Conservation (phyloP, 305 asterid genomes). For the Fraxinus albicans region DNA sequence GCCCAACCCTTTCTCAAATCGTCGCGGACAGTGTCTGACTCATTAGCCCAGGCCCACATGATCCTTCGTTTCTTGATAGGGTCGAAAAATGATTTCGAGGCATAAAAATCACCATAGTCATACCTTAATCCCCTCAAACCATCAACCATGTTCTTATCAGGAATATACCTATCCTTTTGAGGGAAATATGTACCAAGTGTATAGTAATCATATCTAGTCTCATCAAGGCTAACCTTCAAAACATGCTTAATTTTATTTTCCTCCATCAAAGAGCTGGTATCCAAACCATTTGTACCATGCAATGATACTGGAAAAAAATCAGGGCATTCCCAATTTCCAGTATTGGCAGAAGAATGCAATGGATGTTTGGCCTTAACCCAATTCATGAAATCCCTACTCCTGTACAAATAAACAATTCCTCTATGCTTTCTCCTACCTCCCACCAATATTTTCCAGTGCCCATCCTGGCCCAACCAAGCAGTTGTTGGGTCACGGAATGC, state of each 20-base stretch:
- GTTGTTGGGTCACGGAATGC: background rate
- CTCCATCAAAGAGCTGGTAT: background rate
- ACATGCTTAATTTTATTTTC: background rate
- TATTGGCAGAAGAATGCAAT: background rate
- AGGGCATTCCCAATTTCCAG: background rate
- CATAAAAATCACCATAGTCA: background rate
- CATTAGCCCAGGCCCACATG: slow-evolving; percentile 38
- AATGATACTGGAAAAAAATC: background rate
- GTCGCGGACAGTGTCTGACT: slow-evolving; percentile 5
- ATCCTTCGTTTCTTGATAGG: slow-evolving; percentile 22
- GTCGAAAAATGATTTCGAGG: background rate
- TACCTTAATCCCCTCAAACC: slow-evolving; percentile 32
- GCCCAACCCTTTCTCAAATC: slow-evolving; percentile 28
- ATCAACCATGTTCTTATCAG: slow-evolving; percentile 21
- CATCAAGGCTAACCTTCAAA: slow-evolving; percentile 16
- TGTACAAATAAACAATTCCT: background rate
- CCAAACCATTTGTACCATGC: background rate
- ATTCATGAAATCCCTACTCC: background rate
- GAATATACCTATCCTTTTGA: slow-evolving; percentile 22
- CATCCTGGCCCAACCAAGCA: background rate
- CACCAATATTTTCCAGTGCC: background rate
- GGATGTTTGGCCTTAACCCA: background rate
- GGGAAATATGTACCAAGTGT: slow-evolving; percentile 27
- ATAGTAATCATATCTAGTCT: slow-evolving; percentile 27
- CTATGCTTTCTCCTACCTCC: background rate